Evolutionary conservation across 805 yeast genomes (phyloP), one percentile per base, ranked within the genome.

Genomic region (Ogataea ramenticola): DNA sequence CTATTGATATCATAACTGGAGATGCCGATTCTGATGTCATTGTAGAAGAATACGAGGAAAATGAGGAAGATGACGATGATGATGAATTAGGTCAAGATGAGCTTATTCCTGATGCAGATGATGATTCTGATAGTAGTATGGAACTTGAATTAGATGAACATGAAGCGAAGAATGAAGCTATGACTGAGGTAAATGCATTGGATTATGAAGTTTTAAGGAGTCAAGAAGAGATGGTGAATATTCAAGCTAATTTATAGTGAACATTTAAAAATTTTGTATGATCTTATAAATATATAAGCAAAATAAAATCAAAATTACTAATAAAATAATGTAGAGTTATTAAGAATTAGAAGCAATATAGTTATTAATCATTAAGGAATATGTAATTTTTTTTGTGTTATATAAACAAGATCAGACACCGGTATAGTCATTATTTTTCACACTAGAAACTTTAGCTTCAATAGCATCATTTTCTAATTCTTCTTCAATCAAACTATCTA

Each of bases 401-500:
- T 15, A 21, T 15, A n/a, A 22, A n/a, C 4, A 27, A 38, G 26
- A 8, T 36, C n/a, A 39, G 3, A 39, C 41, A 9, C 14, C 16
- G 29, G 14, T 39, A 19, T 19, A 39, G 8, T 39, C 26, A 11
- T 12, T 39, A 19, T 10, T 21, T 3, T 22, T 20, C 3, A 11
- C 7, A 12, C 8, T 35, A 35, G 39, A 22, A 21, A 43, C 36
- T 31, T 35, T 34, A n/a, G 45, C 41, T 43, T 55, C 42, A 26
- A 41, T 26, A 35, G 40, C 43, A 33, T 64, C 68, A 5, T 51
- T 53, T 20, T 43, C 52, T 12, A 52, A 44, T 43, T 65, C 69
- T 36, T 65, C 64, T 19, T 61, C 53, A 26, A 74, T 72, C 41
- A 74, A 57, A 14, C 73, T 77, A 47, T 74, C 70, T 24, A 74